Percentiles rank a stretch among this genome's conserved stretches.
Evolutionary conservation across 805 yeast genomes (phyloP).

Genomic region (Zygosaccharomyces bisporus): DNA sequence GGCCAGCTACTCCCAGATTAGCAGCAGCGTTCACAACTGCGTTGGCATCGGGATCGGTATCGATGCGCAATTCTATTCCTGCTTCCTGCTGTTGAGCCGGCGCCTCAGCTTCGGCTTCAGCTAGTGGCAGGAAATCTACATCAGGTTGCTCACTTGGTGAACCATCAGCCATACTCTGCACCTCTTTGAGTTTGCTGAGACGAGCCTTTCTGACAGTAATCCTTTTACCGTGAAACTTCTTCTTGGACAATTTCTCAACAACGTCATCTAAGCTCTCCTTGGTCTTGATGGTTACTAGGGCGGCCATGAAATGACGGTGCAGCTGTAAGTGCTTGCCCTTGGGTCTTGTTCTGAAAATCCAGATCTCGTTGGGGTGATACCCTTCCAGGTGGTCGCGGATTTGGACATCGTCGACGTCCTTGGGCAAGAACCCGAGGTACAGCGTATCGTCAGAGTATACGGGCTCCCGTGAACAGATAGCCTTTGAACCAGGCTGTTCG

Average conservation of each 20-base stretch:
- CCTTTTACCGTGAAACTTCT: conserved; percentile 38
- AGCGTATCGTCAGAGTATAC: conserved; percentile 44
- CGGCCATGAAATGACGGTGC: conserved; percentile 43
- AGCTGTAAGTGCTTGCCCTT: conserved; percentile 28
- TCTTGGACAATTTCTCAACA: conserved; percentile 37
- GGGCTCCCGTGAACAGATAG: conserved; percentile 1
- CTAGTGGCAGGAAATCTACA: conserved; percentile 2
- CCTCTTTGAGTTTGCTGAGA: conserved; percentile 43
- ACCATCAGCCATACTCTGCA: conserved; percentile 37
- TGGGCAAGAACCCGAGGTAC: conserved; percentile 42
- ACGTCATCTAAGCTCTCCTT: conserved; percentile 44
- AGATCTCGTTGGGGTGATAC: conserved; percentile 46
- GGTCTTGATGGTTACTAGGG: conserved; percentile 48
- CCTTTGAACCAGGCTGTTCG: background rate
- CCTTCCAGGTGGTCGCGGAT: conserved; percentile 44
- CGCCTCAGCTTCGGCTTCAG: background rate
- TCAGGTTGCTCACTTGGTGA: conserved; percentile 1
- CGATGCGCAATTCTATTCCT: too few relatives aligned
- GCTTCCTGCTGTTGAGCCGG: conserved; percentile 1
- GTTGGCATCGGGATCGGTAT: too few relatives aligned
- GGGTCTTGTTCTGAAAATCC: conserved; percentile 42
- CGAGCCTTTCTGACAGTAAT: conserved; percentile 41
- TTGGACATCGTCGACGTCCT: conserved; percentile 42
- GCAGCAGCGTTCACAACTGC: too few relatives aligned
- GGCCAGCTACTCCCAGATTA: background rate